These are phyloP conservation scores for Suillus spraguei DNA, from an alignment of 768 basidiomycete genomes.

Conservation along the genomic window DNA sequence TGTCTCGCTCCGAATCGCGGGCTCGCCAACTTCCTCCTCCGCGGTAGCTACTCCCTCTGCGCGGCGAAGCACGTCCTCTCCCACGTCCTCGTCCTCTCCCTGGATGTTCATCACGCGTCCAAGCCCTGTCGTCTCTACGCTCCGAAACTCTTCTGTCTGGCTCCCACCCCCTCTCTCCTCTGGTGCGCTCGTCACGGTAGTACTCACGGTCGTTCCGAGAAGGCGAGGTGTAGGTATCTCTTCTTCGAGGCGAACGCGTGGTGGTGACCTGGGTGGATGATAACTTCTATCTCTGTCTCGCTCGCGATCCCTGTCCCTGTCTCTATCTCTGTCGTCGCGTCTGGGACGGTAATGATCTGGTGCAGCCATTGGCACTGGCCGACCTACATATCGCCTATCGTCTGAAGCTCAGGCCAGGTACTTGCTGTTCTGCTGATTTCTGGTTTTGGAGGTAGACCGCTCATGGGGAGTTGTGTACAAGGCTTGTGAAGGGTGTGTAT, in stretches of 20 bases:
- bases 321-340: slow-evolving; percentile 26
- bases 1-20: slow-evolving; percentile 24
- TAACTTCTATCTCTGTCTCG: slow-evolving; percentile 22
- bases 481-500: slow-evolving; percentile 1
- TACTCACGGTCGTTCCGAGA: background rate
- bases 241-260: background rate
- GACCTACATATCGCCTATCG: slow-evolving; percentile 24
- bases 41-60: background rate
- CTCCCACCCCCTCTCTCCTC: slow-evolving; percentile 10
- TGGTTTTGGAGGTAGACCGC: slow-evolving; percentile 34
- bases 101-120: slow-evolving; percentile 1
- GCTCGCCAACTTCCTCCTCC: slow-evolving; percentile 10
- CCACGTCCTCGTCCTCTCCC: slow-evolving; percentile 3
- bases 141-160: slow-evolving; percentile 8
- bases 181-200: slow-evolving; percentile 2
- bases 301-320: slow-evolving; percentile 18
- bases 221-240: background rate
- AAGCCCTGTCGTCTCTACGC: slow-evolving; percentile 12
- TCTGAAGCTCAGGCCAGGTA: slow-evolving; percentile 24
- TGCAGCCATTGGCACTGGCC: slow-evolving; percentile 17
- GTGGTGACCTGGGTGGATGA: slow-evolving; percentile 18
- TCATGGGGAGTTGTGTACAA: slow-evolving; percentile 19
- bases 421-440: slow-evolving; percentile 27
- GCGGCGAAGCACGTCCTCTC: background rate
- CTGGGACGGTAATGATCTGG: slow-evolving; percentile 28